These are phyloP conservation scores for Xylariaceae sp. DNA, from an alignment of 2,329 filamentous ascomycete genomes.

Conservation along the genomic window DNA sequence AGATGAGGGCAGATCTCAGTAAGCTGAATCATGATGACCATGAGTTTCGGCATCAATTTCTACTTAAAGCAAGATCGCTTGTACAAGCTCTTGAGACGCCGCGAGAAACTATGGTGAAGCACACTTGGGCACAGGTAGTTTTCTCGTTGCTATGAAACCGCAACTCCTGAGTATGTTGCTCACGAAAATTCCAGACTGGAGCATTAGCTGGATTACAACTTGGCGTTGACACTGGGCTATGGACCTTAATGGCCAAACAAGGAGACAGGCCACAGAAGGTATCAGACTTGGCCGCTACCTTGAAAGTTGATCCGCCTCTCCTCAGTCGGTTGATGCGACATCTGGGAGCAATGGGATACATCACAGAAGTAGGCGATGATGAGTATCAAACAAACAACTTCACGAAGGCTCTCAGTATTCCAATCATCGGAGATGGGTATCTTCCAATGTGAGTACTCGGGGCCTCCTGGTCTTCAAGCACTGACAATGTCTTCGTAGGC, in stretches of 20 bases:
- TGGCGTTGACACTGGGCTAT: constrained; percentile 38
- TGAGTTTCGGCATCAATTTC: constrained; percentile 29
- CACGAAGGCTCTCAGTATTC: constrained; percentile 26
- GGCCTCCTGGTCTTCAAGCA: not conserved
- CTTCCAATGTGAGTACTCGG: constrained; percentile 25
- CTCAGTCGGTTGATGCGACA: constrained; percentile 35
- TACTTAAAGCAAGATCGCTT: constrained; percentile 34
- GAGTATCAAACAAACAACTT: constrained; percentile 34
- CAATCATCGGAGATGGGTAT: constrained; percentile 26
- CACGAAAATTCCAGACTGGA: not conserved
- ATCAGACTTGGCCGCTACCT: constrained; percentile 29
- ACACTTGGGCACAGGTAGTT: constrained; percentile 42
- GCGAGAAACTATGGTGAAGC: constrained; percentile 46
- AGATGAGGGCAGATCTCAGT: constrained; percentile 3
- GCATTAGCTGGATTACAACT: constrained; percentile 25
- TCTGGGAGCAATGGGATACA: constrained; percentile 33
- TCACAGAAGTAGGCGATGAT: constrained; percentile 32
- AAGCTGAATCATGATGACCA: constrained; percentile 6
- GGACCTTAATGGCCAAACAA: constrained; percentile 32
- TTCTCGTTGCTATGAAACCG: not conserved
- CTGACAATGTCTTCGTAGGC: constrained; percentile 4
- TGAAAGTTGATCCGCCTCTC: constrained; percentile 22
- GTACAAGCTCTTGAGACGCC: constrained; percentile 43
- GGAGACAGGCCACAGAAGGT: constrained; percentile 31
- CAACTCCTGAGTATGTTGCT: not conserved